These are phyloP conservation scores for Arthrobotrys iridis DNA, from an alignment of 2,329 filamentous ascomycete species.

Conservation along the genomic window DNA sequence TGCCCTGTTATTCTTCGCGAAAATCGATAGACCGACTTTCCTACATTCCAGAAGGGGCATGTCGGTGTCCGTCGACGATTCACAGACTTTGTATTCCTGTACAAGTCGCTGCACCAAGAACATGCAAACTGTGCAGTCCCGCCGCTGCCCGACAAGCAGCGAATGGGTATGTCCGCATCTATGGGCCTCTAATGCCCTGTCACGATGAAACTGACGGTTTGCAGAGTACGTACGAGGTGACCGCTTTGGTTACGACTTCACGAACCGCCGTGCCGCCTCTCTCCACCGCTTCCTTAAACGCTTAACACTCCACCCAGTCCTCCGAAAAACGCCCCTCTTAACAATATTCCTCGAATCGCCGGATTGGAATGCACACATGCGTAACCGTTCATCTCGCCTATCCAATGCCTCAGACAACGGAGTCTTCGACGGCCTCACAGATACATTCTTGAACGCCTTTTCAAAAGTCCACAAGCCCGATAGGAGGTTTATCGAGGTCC, in stretches of 20 bases:
- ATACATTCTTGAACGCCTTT: constrained; percentile 96
- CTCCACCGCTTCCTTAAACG: constrained; percentile 90
- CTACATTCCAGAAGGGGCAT: constrained; percentile 84
- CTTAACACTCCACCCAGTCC: constrained; percentile 84
- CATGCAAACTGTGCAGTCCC: constrained; percentile 93
- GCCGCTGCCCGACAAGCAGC: constrained; percentile 96
- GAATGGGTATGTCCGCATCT: constrained; percentile 69
- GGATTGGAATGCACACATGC: constrained; percentile 98
- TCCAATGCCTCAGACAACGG: constrained; percentile 68
- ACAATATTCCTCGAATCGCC: constrained; percentile 89
- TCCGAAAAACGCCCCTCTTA: constrained; percentile 82
- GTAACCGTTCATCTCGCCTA: constrained; percentile 74
- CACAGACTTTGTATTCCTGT: constrained; percentile 97
- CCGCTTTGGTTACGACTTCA: constrained; percentile 94
- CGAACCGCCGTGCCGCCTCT: constrained; percentile 84
- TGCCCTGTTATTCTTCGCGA: not conserved
- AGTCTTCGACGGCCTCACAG: constrained; percentile 93
- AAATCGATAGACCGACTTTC: constrained; percentile 83
- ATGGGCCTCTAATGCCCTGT: not conserved
- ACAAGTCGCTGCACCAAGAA: constrained; percentile 85
- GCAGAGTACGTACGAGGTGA: constrained; percentile 91
- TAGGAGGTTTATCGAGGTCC: constrained; percentile 91
- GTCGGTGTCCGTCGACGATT: constrained; percentile 88
- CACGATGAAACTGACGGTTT: not conserved
- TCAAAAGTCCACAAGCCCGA: constrained; percentile 96